Percentiles rank a stretch among this genome's conserved stretches.
These are phyloP conservation scores for Priceomyces medius DNA, from an alignment of 805 yeast genomes.

Conservation along the genomic window DNA sequence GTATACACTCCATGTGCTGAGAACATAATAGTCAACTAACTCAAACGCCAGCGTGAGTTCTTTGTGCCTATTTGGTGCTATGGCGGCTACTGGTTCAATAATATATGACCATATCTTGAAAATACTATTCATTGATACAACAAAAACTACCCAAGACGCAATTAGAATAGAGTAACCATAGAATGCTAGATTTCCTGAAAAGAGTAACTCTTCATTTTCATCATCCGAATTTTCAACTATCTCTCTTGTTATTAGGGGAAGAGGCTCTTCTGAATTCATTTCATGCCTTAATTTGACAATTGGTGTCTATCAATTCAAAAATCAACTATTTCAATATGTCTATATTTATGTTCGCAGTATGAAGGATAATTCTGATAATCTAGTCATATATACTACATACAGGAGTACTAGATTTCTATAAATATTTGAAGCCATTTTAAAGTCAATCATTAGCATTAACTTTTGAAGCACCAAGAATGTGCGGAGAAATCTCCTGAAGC, in stretches of 20 bases:
- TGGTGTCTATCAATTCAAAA: too few relatives aligned
- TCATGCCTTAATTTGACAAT: not conserved
- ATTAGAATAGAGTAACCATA: constrained; percentile 31
- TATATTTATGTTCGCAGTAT: too few relatives aligned
- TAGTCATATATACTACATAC: not conserved
- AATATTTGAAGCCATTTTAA: too few relatives aligned
- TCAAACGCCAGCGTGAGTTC: constrained; percentile 15
- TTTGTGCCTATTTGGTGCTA: constrained; percentile 11
- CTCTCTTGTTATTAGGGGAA: constrained; percentile 9
- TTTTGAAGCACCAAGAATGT: constrained; percentile 48
- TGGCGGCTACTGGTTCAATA: constrained; percentile 28
- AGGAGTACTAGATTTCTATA: too few relatives aligned
- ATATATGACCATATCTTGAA: constrained; percentile 35
- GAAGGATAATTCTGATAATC: too few relatives aligned
- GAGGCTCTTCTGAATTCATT: constrained; percentile 9
- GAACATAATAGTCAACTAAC: constrained; percentile 27
- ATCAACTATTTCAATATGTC: too few relatives aligned
- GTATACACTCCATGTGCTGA: constrained; percentile 40
- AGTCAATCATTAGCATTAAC: constrained; percentile 9
- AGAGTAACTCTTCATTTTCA: not conserved
- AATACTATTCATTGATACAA: constrained; percentile 33
- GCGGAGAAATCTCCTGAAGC: constrained; percentile 82
- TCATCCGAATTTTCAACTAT: not conserved
- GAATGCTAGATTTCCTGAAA: not conserved
- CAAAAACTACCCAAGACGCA: constrained; percentile 32